These are phyloP conservation scores for Yamadazyma endophytica DNA, from an alignment of 805 yeast genomes.

Conservation along the genomic window DNA sequence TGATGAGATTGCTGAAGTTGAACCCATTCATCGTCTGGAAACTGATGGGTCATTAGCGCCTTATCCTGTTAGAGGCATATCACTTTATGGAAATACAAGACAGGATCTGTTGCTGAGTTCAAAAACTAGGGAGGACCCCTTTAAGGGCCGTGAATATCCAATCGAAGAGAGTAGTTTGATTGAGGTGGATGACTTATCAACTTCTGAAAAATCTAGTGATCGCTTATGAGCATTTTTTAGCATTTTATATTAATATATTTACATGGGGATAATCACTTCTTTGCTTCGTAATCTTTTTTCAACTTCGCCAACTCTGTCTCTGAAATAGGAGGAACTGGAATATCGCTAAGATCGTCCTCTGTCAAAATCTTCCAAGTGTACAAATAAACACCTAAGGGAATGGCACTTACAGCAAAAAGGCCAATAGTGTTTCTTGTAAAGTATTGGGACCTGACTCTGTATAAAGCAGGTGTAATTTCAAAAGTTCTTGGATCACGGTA, in stretches of 20 bases:
- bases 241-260: conserved; percentile 1
- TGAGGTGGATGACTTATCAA: background rate
- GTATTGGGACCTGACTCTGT: conserved; percentile 85
- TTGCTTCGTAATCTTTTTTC: conserved; percentile 64
- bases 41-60: too few relatives aligned
- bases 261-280: conserved; percentile 15
- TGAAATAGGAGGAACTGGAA: conserved; percentile 89
- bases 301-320: conserved; percentile 71
- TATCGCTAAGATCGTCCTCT: conserved; percentile 81
- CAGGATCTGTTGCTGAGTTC: conserved; percentile 1
- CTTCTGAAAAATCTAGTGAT: background rate
- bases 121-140: conserved; percentile 1
- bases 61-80: conserved; percentile 29
- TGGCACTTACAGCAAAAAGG: conserved; percentile 53
- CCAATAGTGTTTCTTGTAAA: conserved; percentile 72
- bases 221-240: background rate
- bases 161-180: background rate
- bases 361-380: conserved; percentile 62
- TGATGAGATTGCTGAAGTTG: too few relatives aligned
- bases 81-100: conserved; percentile 14
- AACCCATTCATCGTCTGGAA: too few relatives aligned
- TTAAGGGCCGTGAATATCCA: background rate
- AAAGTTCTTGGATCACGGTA: conserved; percentile 62
- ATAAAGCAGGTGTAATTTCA: conserved; percentile 90
- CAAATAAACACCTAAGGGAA: conserved; percentile 64